These are phyloP conservation scores for Arxiozyma heterogenica DNA, from an alignment of 1,139 yeast species.

Conservation along the genomic window DNA sequence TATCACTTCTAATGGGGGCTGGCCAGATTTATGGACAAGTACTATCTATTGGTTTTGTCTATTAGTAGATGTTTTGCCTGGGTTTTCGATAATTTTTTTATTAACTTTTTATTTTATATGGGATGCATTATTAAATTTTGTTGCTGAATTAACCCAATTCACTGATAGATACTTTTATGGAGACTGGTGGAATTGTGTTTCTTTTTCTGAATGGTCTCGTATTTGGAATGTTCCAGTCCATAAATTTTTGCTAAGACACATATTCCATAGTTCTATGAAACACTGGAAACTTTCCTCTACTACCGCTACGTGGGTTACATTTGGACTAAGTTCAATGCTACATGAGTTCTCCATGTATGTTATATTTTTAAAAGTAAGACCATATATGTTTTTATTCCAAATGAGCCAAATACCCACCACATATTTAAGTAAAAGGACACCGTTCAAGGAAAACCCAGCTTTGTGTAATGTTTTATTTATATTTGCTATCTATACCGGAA, in stretches of 20 bases:
- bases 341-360: slow-evolving; percentile 88
- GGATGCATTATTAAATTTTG: slow-evolving; percentile 80
- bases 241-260: slow-evolving; percentile 74
- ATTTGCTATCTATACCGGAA: slow-evolving; percentile 80
- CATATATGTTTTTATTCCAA: slow-evolving; percentile 66
- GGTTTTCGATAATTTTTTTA: slow-evolving; percentile 59
- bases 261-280: slow-evolving; percentile 76
- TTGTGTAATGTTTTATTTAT: slow-evolving; percentile 76
- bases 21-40: slow-evolving; percentile 40
- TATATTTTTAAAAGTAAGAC: slow-evolving; percentile 67
- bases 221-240: slow-evolving; percentile 94
- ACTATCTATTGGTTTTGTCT: slow-evolving; percentile 50
- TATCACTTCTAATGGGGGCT: slow-evolving; percentile 24
- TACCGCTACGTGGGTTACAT: slow-evolving; percentile 67
- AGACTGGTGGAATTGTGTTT: slow-evolving; percentile 89
- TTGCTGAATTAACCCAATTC: slow-evolving; percentile 72
- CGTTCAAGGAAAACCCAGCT: slow-evolving; percentile 19
- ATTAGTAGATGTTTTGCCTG: slow-evolving; percentile 66
- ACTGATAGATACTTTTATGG: slow-evolving; percentile 87
- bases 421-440: slow-evolving; percentile 5
- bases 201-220: slow-evolving; percentile 84
- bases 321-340: slow-evolving; percentile 64
- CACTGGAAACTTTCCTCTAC: slow-evolving; percentile 52
- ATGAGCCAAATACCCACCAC: slow-evolving; percentile 51
- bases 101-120: slow-evolving; percentile 76